Evolutionary conservation across 305 asterid genomes (phyloP).

Genomic region (Plantago lanceolata): DNA sequence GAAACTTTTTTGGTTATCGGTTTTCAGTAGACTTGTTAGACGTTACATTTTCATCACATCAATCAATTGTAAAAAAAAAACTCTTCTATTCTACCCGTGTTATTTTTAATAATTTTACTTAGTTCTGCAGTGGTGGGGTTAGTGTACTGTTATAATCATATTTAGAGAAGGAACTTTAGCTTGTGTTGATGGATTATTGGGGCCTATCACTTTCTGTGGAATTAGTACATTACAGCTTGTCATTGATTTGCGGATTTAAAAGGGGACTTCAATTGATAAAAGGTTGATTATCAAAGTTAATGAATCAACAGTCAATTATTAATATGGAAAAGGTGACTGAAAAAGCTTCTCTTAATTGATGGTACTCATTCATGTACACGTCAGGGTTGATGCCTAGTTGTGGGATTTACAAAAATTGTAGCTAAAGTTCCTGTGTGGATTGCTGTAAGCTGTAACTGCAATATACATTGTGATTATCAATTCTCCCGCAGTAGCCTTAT

Average conservation of each 20-base stretch:
- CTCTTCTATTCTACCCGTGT: background rate
- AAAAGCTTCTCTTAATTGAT: background rate
- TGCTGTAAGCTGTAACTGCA: no score
- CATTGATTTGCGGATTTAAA: conserved; percentile 1
- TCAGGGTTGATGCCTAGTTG: no score
- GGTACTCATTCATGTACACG: no score
- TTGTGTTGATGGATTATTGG: background rate
- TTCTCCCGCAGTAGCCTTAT: no score
- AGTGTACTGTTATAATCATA: background rate
- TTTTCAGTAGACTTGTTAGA: background rate
- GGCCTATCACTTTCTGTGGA: conserved; percentile 12
- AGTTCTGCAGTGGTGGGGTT: conserved; percentile 13
- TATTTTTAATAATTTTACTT: background rate
- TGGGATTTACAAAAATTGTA: no score
- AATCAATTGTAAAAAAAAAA: conserved; percentile 1
- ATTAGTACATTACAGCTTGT: conserved; percentile 17
- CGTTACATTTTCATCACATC: background rate
- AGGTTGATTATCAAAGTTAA: background rate
- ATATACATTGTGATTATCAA: no score
- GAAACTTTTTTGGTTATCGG: conserved; percentile 4
- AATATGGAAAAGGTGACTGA: background rate
- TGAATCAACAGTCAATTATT: background rate
- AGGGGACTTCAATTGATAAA: conserved; percentile 1
- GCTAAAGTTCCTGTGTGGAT: no score
- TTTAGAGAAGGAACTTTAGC: background rate